These are phyloP conservation scores for Solanum bukasovii DNA, from an alignment of 257 asterid species.

Conservation along the genomic window DNA sequence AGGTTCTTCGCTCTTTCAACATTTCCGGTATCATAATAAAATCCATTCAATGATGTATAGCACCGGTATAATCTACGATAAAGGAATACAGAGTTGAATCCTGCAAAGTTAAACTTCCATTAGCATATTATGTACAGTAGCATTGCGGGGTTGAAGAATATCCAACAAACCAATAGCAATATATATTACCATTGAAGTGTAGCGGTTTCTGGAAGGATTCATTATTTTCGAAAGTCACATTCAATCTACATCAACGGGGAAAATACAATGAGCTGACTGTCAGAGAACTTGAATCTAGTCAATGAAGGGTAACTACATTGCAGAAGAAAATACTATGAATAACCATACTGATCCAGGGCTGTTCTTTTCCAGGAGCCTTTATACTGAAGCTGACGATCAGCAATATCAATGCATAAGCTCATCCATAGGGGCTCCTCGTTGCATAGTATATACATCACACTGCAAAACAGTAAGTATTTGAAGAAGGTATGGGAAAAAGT, in stretches of 20 bases:
- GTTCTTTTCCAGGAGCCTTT: conserved; percentile 97
- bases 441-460: conserved; percentile 89
- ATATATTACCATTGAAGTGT: conserved; percentile 61
- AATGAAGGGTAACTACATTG: not conserved
- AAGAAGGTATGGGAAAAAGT: not conserved
- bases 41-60: conserved; percentile 68
- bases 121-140: conserved; percentile 5
- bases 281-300: conserved; percentile 7
- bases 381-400: conserved; percentile 72
- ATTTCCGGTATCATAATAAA: conserved; percentile 74
- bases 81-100: conserved; percentile 74
- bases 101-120: conserved; percentile 38
- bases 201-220: conserved; percentile 30
- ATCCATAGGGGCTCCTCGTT: conserved; percentile 98
- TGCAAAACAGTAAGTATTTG: conserved; percentile 17
- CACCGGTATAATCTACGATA: conserved; percentile 86
- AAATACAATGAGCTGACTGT: conserved; percentile 3
- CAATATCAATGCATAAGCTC: conserved; percentile 55
- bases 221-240: conserved; percentile 25
- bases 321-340: not conserved
- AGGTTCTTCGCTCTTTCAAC: conserved; percentile 59
- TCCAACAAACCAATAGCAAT: not conserved
- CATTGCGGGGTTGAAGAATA: not conserved
- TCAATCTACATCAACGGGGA: conserved; percentile 36
- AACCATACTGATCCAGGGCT: conserved; percentile 76